A percentile compares a stretch with the other conserved stretches of the same genome.
phyloP scores from a whole-genome alignment of 345 rosid genomes.

The Psidium guajava region DNA sequence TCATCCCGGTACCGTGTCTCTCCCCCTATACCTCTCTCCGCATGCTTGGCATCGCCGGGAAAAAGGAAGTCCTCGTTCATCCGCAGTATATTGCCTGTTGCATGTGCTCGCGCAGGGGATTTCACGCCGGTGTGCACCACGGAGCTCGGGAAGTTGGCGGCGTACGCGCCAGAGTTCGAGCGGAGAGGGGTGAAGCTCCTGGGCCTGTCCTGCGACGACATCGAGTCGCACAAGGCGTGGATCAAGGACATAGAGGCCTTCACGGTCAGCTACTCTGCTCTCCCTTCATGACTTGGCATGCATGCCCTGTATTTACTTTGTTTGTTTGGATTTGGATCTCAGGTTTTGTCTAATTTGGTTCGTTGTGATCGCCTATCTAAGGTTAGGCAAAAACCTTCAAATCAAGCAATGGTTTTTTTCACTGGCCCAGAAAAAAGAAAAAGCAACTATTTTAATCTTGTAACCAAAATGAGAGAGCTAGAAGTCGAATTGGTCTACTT shows the following conservation, averaged over 20 bases:
- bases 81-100: neutral
- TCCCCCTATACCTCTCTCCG: neutral
- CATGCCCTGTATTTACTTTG: neutral
- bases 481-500: too few species aligned
- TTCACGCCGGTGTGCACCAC: constrained; percentile 85
- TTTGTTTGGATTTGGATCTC: neutral
- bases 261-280: constrained; percentile 16
- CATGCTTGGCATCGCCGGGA: neutral
- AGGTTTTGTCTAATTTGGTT: neutral
- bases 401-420: too few species aligned
- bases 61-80: neutral
- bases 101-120: constrained; percentile 28
- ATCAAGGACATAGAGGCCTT: constrained; percentile 67
- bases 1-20: constrained; percentile 36
- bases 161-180: constrained; percentile 32
- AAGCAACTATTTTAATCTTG: too few species aligned
- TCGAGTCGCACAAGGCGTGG: constrained; percentile 55
- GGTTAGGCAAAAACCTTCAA: too few species aligned
- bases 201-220: constrained; percentile 71
- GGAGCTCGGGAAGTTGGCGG: constrained; percentile 64
- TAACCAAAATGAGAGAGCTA: too few species aligned
- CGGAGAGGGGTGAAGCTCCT: constrained; percentile 60
- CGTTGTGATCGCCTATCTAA: too few species aligned
- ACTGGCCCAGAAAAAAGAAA: too few species aligned
- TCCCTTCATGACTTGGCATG: neutral